Evolutionary conservation across 1,284 basidiomycete species (phyloP).

Genomic region (Ganoderma lingzhi): DNA sequence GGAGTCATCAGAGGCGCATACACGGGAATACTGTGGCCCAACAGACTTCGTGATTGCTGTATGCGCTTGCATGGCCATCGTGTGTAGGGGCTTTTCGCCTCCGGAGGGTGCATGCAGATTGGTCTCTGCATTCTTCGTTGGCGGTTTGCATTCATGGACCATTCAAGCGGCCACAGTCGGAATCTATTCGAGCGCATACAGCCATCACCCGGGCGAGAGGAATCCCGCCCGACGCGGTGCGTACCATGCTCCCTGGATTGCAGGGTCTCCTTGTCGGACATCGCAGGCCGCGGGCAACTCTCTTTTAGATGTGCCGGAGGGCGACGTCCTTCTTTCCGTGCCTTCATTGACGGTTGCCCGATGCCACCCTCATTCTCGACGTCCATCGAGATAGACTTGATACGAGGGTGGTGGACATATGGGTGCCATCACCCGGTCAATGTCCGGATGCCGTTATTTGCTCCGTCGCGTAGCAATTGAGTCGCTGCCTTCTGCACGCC

Average conservation of each 20-base stretch:
- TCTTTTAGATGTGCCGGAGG: neutral
- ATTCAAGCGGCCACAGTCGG: neutral
- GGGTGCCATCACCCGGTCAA: slow-evolving; percentile 1
- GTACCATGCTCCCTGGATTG: too few relatives aligned
- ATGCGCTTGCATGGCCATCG: neutral
- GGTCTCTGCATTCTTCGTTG: neutral
- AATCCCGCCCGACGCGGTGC: neutral
- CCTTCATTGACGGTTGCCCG: neutral
- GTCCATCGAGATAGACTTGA: slow-evolving; percentile 1
- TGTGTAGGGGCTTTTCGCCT: neutral
- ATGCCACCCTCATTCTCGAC: neutral
- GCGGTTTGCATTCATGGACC: neutral
- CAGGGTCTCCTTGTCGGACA: neutral
- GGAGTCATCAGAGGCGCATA: neutral
- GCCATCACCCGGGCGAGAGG: neutral
- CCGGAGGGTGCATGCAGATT: neutral
- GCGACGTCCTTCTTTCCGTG: neutral
- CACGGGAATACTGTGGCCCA: neutral
- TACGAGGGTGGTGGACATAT: neutral
- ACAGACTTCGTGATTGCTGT: neutral
- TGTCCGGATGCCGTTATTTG: slow-evolving; percentile 2
- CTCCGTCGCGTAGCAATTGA: slow-evolving; percentile 3
- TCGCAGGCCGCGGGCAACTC: neutral
- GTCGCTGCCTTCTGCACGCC: neutral
- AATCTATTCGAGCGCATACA: neutral